Evolutionary conservation across 228 moss, liverwort and hornwort genomes (phyloP), one percentile per base, ranked within the genome.

Genomic region (Sphagnum fallax): DNA sequence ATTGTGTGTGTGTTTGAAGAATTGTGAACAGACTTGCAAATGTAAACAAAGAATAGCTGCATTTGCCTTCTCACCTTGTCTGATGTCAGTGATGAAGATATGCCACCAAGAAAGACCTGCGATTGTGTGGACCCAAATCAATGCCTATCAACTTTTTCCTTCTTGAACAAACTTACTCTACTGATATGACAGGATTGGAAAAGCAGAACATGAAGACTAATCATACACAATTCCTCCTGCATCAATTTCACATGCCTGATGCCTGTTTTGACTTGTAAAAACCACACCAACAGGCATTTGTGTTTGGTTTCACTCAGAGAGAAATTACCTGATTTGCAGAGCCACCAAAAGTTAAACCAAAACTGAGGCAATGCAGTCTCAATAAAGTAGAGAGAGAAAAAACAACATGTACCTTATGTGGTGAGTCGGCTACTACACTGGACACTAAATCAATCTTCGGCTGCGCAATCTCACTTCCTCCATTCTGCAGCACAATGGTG

Each of bases 31-130:
- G 32, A 32, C 32, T 32, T 32, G 32, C 55, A 55, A 55, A 55
- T 55, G 12, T 8, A 1, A 55, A 12, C 55, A 55, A 55, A 55
- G 55, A 55, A 55, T 8, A 12, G 55, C 12, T 55, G 32, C 32
- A 32, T 32, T 55, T 12, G 9, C 55, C 12, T 8, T 55, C 2
- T 50, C 68, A 96, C 95, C 81, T 92, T 92, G 48, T 96, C 79
- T 0, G 86, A 75, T 32, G 88, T 82, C 52, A 96, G 73, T 7
- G 80, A 74, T 53, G 81, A 79, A 12, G 95, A 83, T 48, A 96
- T 89, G 10, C 91, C 76, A 55, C 95, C 95, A 15, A 96, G 76
- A 52, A 96, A 96, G 1, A 96, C 80, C 92, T 92, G 52, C 63
- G 68, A 2, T 32, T 32, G 52, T 62, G 55, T 0, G 64, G 18